phyloP scores from a whole-genome alignment of 768 basidiomycete species.

The Collybia nuda region DNA sequence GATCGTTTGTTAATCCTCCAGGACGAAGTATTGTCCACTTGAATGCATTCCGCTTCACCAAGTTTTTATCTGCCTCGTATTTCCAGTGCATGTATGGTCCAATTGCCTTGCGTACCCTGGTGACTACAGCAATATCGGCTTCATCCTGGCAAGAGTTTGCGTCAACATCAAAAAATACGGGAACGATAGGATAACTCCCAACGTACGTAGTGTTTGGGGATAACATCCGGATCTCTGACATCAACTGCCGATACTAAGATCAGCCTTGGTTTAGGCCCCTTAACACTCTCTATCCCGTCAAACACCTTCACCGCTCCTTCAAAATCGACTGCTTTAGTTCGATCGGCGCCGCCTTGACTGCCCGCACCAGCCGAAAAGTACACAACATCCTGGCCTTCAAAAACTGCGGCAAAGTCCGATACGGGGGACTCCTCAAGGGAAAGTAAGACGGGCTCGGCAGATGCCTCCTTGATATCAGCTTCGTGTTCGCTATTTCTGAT shows the following conservation, averaged over 20 bases:
- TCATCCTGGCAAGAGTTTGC: slow-evolving; percentile 31
- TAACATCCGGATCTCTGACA: slow-evolving; percentile 45
- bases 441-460: slow-evolving; percentile 48
- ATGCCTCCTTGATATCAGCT: slow-evolving; percentile 41
- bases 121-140: slow-evolving; percentile 42
- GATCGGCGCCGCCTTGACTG: slow-evolving; percentile 53
- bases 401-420: slow-evolving; percentile 42
- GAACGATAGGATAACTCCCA: background rate
- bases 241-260: slow-evolving; percentile 63
- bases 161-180: background rate
- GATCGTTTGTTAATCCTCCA: slow-evolving; percentile 50
- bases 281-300: slow-evolving; percentile 59
- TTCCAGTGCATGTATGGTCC: slow-evolving; percentile 47
- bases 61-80: slow-evolving; percentile 50
- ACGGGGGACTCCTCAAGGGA: slow-evolving; percentile 55
- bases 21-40: slow-evolving; percentile 70
- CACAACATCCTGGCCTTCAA: slow-evolving; percentile 42
- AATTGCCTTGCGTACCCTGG: slow-evolving; percentile 43
- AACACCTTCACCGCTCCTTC: slow-evolving; percentile 70
- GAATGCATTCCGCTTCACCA: slow-evolving; percentile 49
- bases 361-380: slow-evolving; percentile 54
- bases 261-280: slow-evolving; percentile 48
- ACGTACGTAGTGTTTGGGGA: slow-evolving; percentile 54
- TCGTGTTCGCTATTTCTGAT: slow-evolving; percentile 49
- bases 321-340: slow-evolving; percentile 57